Evolutionary conservation across 139 green algal species (phyloP).

Genomic region (Raphidocelis subcapitata): DNA sequence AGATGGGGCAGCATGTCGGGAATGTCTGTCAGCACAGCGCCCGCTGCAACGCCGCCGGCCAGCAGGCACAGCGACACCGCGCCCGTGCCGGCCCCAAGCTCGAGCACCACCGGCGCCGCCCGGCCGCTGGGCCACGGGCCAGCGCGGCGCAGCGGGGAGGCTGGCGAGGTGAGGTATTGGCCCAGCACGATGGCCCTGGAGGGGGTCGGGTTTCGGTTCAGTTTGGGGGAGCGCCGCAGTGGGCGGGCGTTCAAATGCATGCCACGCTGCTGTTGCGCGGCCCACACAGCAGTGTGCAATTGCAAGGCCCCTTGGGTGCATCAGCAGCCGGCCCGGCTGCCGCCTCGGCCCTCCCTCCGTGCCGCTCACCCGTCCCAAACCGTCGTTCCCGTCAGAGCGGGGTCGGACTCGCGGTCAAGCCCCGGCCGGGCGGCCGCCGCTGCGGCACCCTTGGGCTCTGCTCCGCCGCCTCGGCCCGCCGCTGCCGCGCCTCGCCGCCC

Average conservation of each 20-base stretch:
- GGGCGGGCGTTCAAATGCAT: neutral
- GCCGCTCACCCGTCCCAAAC: slow-evolving; percentile 2
- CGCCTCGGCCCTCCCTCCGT: too few relatives aligned
- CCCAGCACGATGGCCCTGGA: slow-evolving; percentile 35
- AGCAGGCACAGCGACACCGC: slow-evolving; percentile 28
- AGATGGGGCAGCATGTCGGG: slow-evolving; percentile 16
- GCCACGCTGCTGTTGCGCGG: neutral
- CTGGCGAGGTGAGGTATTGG: slow-evolving; percentile 33
- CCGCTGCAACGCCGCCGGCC: neutral
- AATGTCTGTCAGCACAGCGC: slow-evolving; percentile 20
- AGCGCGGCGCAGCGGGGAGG: neutral
- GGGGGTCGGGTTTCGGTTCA: neutral
- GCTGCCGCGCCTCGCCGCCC: neutral
- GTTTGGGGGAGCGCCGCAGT: neutral
- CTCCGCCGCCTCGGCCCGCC: too few relatives aligned
- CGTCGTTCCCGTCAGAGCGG: slow-evolving; percentile 42
- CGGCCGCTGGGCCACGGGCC: neutral
- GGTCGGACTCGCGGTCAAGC: slow-evolving; percentile 42
- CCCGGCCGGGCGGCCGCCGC: neutral
- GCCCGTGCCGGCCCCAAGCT: slow-evolving; percentile 29
- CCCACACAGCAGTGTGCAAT: too few relatives aligned
- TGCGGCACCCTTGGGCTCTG: neutral
- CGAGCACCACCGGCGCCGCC: neutral
- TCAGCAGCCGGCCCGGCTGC: too few relatives aligned
- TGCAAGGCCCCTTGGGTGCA: too few relatives aligned